Evolutionary conservation across 805 yeast genomes (phyloP).

Genomic region (Komagataella mondaviorum): DNA sequence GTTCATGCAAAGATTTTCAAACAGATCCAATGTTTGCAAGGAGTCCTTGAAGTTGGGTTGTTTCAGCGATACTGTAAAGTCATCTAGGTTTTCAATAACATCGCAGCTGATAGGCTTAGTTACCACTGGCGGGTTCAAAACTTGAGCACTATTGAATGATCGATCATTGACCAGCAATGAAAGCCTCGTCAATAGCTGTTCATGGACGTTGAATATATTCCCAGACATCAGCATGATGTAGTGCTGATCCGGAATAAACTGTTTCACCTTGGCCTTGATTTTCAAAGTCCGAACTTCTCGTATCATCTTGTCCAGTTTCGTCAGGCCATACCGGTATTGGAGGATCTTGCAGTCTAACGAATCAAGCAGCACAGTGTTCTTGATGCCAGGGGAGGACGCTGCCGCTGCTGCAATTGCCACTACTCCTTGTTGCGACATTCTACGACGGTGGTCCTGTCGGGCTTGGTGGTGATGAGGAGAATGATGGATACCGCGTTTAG

Average conservation of each 20-base stretch:
- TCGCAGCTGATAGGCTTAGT: slow-evolving; percentile 19
- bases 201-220: slow-evolving; percentile 24
- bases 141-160: slow-evolving; percentile 29
- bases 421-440: neutral
- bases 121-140: slow-evolving; percentile 24
- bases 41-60: slow-evolving; percentile 14
- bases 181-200: slow-evolving; percentile 23
- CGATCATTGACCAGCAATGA: slow-evolving; percentile 19
- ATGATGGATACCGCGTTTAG: neutral
- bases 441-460: neutral
- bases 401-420: slow-evolving; percentile 20
- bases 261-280: slow-evolving; percentile 11
- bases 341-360: slow-evolving; percentile 42
- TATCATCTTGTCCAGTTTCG: slow-evolving; percentile 27
- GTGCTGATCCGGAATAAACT: slow-evolving; percentile 17
- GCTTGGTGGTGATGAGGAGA: neutral
- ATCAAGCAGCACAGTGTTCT: slow-evolving; percentile 23
- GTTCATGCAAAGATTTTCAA: slow-evolving; percentile 14
- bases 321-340: slow-evolving; percentile 42
- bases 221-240: slow-evolving; percentile 24
- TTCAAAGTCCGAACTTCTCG: slow-evolving; percentile 19
- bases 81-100: slow-evolving; percentile 18
- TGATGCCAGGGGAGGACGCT: slow-evolving; percentile 18
- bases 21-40: slow-evolving; percentile 12
- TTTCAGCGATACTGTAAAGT: slow-evolving; percentile 6